Base-by-base conservation (phyloP, 2,329 filamentous ascomycete species). In the Cyphellophora attinorum region DNA sequence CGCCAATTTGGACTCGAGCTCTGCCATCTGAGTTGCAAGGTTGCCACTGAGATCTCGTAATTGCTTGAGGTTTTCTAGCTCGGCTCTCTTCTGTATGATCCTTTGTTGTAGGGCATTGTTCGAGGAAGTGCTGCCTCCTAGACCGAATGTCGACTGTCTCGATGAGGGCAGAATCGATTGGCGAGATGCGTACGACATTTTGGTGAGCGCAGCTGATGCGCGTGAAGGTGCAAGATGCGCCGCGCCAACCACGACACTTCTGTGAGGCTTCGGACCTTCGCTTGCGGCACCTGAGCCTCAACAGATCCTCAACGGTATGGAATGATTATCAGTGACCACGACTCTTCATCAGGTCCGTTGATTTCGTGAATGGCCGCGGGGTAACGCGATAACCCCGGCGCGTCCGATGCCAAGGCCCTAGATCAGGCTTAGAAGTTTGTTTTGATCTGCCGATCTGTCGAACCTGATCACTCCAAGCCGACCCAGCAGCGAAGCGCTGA, bases 1-100 rank as follows among this genome's bases (percentile, higher is more conserved):
- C 17, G 60, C 58, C 37, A 80, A 55, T 52, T 79, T 79, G 42
- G 68, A 62, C 45, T 78, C 72, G 35, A 80, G 58, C 46, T 64
- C 64, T 47, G 77, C 66, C 72, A 80, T 78, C 49, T 79, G 75
- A 34, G 65, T 63, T 19, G 75, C 74, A 18, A 80, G 58, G n/a
- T 68, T 68, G 27, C 62, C 70, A 48, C 73, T 78, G 34, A 79
- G 58, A 44, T 76, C 73, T 40, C 75, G 72, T 36, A 80, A 54
- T 49, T 79, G 72, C 40, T 68, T 69, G 37, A 80, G 60, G 44
- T 70, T 74, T 34, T 77, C 74, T 27, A 80, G 61, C 51, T 80
- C 76, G 21, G 67, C 62, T 47, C 71, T 74, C 59, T 80, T 80
- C 46, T 75, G 69, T 40, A 70, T 66, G 50, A 80, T 76, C 49